These are phyloP conservation scores for Ustilago sp. DNA, from an alignment of 1,284 basidiomycete species.

Conservation along the genomic window DNA sequence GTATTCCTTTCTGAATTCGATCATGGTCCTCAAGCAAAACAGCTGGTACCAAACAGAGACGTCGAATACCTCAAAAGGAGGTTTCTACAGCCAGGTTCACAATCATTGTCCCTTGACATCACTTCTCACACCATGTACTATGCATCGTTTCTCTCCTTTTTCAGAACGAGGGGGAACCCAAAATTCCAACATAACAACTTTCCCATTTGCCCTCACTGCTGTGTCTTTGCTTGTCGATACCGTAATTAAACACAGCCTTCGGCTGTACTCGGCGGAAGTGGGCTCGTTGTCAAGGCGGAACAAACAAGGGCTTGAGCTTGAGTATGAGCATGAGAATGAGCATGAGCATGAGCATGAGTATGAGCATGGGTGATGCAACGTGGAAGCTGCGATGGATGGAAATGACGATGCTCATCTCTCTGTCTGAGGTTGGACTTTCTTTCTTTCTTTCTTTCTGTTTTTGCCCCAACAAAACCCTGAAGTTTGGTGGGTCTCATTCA, in stretches of 20 bases:
- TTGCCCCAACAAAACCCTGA: constrained; percentile 5
- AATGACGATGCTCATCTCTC: neutral
- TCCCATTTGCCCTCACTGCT: constrained; percentile 4
- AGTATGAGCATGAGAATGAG: neutral
- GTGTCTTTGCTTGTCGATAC: neutral
- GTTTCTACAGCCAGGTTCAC: neutral
- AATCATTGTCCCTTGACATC: constrained; percentile 1
- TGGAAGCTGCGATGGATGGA: neutral
- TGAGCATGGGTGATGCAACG: neutral
- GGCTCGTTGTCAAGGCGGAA: neutral
- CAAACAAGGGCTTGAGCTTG: neutral
- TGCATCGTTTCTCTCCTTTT: constrained; percentile 34
- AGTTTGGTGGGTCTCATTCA: neutral
- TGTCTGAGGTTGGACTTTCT: too few relatives aligned
- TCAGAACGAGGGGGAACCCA: constrained; percentile 49
- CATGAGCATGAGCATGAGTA: neutral
- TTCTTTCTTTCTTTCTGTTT: neutral
- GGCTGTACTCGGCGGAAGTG: neutral
- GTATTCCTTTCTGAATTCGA: constrained; percentile 12
- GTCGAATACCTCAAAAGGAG: neutral
- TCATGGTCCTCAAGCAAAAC: neutral
- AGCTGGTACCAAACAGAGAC: constrained; percentile 17
- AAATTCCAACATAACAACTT: constrained; percentile 39
- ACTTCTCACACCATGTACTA: constrained; percentile 33
- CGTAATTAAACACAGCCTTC: neutral